Conservation (phyloP, 352 stramenopile species). For the Phytophthora aleatoria region DNA sequence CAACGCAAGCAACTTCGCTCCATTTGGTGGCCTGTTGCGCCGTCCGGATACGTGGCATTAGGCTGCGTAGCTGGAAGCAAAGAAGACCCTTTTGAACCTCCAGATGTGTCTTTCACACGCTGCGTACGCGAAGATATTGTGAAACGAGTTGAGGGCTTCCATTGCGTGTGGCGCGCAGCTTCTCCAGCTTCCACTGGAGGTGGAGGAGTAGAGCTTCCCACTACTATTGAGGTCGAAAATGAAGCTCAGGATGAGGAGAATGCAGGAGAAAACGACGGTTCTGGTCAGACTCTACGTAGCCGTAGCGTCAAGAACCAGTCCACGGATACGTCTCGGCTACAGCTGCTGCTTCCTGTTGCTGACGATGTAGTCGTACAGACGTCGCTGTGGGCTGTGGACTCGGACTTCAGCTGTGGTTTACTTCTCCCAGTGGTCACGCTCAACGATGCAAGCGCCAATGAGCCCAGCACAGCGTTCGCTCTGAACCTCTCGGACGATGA, state of each 20-base stretch:
- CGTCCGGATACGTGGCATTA: slow-evolving; percentile 74
- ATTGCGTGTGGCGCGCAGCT: slow-evolving; percentile 61
- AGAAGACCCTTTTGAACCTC: slow-evolving; percentile 77
- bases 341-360: slow-evolving; percentile 29
- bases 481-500: slow-evolving; percentile 79
- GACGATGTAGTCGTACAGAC: slow-evolving; percentile 68
- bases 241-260: slow-evolving; percentile 5
- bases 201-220: slow-evolving; percentile 37
- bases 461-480: slow-evolving; percentile 48
- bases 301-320: slow-evolving; percentile 45
- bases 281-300: not conserved
- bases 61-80: slow-evolving; percentile 83
- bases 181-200: slow-evolving; percentile 38
- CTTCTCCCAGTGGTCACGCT: slow-evolving; percentile 76
- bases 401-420: slow-evolving; percentile 56
- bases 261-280: slow-evolving; percentile 17
- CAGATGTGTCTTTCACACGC: slow-evolving; percentile 48
- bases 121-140: slow-evolving; percentile 85
- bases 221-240: slow-evolving; percentile 40
- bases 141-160: slow-evolving; percentile 59
- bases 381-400: slow-evolving; percentile 71
- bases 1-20: slow-evolving; percentile 85
- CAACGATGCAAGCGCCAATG: slow-evolving; percentile 40
- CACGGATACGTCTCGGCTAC: slow-evolving; percentile 27
- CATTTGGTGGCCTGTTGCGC: slow-evolving; percentile 84